Percentiles rank a stretch among this genome's conserved stretches.
These are phyloP conservation scores for Cerrena zonata DNA, from an alignment of 1,284 basidiomycete genomes.

Conservation along the genomic window DNA sequence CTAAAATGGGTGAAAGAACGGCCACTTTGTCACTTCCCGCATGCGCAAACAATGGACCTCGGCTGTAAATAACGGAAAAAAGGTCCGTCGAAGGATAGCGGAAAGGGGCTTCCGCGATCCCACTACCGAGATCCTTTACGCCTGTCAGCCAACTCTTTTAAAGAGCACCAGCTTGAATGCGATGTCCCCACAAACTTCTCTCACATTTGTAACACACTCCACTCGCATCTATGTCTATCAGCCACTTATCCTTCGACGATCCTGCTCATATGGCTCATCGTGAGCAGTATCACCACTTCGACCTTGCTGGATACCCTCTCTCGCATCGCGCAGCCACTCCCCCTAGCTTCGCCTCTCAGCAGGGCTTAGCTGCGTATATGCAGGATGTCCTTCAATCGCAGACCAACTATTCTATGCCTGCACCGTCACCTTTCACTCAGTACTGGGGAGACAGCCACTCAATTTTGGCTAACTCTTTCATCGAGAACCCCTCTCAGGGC, in stretches of 20 bases:
- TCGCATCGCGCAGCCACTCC: not conserved
- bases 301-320: not conserved
- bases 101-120: constrained; percentile 7
- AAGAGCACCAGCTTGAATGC: not conserved
- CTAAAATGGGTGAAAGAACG: too few relatives aligned
- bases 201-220: not conserved
- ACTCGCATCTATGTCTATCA: constrained; percentile 9
- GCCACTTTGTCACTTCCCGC: too few relatives aligned
- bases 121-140: not conserved
- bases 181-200: not conserved
- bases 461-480: not conserved
- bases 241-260: constrained; percentile 12
- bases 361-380: not conserved
- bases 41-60: too few relatives aligned
- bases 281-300: constrained; percentile 1
- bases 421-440: not conserved
- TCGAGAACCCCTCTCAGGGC: not conserved
- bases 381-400: not conserved
- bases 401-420: not conserved
- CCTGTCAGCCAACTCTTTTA: not conserved
- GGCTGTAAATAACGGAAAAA: too few relatives aligned
- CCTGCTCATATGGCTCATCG: constrained; percentile 3
- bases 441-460: not conserved
- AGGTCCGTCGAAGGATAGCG: constrained; percentile 1
- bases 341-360: not conserved